Base-by-base conservation (phyloP, 1,284 basidiomycete species). In the Phellinidium pouzarii region DNA sequence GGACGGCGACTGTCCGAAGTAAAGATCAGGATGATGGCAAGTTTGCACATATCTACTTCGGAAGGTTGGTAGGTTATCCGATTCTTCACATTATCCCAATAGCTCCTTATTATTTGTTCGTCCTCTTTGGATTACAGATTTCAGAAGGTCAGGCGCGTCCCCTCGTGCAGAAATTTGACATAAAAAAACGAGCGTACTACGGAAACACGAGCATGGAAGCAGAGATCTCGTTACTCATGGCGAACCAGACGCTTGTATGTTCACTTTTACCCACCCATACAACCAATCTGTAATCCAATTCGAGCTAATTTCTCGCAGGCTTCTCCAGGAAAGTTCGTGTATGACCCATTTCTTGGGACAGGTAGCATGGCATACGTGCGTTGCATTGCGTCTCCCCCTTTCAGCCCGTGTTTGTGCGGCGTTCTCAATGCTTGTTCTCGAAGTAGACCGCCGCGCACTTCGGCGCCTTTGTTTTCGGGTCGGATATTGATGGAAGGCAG, bases 131-230 rank as follows among this genome's bases (percentile, higher is more conserved):
- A 11, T n/a, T 8, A 11, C 45, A 93, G 91, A 66, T 93, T 44
- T 80, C 76, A 45, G 76, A 85, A 61, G 87, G 89, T 0, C 75
- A 78, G 20, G 90, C 90, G 0, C 79, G 92, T 9, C 64, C 74
- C 1, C 71, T 94, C 26, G 74, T 91, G 44, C 67, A 69, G 31
- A 79, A 71, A 48, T 92, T 91, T 58, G 83, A 94, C 59, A 86
- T 99, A 52, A 98, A 97, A 68, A 91, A 92, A 63, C 79, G 96
- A 5, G 72, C 74, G 12, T 96, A 92, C 65, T 98, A 85, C 65
- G 95, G 96, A 7, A 99, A 96, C 61, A 99, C 96, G 0, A 91
- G 89, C 60, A 99, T 99, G 96, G 94, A 98, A 62, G 83, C 94
- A 1, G 93, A 97, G 64, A 87, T 97, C 58, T 94, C 91, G 1